These are phyloP conservation scores for Rutidosis leptorrhynchoides DNA, from an alignment of 129 eudicot species.

Conservation along the genomic window DNA sequence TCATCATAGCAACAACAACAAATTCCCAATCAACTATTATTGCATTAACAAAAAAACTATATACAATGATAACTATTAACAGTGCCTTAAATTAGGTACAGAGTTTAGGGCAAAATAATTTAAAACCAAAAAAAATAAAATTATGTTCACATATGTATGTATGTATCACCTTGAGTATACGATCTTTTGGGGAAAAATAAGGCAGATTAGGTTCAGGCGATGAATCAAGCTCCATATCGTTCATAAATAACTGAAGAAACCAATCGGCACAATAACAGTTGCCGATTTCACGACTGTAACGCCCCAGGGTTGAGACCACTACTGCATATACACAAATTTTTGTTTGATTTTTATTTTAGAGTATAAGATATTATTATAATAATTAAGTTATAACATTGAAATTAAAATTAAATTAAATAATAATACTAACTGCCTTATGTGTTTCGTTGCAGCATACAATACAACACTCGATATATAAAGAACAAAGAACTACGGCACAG, in stretches of 20 bases:
- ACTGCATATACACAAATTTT: conserved; percentile 7
- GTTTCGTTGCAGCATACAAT: background rate
- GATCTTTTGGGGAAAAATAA: conserved; percentile 50
- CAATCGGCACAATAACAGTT: conserved; percentile 65
- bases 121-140: background rate
- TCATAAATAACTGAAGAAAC: conserved; percentile 42
- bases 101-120: conserved; percentile 4
- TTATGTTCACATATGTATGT: background rate
- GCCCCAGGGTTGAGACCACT: conserved; percentile 48
- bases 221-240: conserved; percentile 66
- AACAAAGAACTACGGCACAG: conserved; percentile 32
- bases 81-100: conserved; percentile 19
- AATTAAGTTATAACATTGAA: too few species aligned
- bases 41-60: conserved; percentile 12
- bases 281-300: conserved; percentile 43
- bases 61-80: background rate
- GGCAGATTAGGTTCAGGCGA: conserved; percentile 42
- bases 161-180: conserved; percentile 51
- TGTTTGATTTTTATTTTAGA: conserved; percentile 10
- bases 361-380: conserved; percentile 23
- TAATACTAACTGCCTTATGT: background rate
- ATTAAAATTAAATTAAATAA: too few species aligned
- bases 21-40: background rate
- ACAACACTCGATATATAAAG: too few species aligned
- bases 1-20: background rate